A percentile compares a stretch with the other conserved stretches of the same genome.
These are phyloP conservation scores for Aspergillus sojae DNA, from an alignment of 2,329 filamentous ascomycete genomes.

Conservation along the genomic window DNA sequence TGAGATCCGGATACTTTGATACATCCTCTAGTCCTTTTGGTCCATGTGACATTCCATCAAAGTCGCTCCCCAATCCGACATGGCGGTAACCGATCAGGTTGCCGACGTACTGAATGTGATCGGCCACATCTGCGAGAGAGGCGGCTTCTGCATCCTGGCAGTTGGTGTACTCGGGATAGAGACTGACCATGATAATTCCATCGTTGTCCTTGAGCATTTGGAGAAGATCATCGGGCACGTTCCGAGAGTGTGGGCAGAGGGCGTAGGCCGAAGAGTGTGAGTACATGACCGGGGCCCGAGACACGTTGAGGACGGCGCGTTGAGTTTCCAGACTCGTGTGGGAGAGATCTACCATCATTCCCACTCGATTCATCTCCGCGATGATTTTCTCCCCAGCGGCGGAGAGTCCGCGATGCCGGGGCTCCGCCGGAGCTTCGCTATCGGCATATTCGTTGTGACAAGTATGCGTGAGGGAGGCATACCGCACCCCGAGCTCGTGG, in stretches of 20 bases:
- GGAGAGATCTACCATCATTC: slow-evolving; percentile 32
- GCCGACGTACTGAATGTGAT: slow-evolving; percentile 41
- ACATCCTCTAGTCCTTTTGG: slow-evolving; percentile 28
- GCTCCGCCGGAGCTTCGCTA: not conserved
- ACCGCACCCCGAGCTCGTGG: slow-evolving; percentile 24
- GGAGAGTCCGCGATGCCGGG: not conserved
- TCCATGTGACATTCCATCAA: slow-evolving; percentile 29
- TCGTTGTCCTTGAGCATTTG: slow-evolving; percentile 38
- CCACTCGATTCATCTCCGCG: slow-evolving; percentile 33
- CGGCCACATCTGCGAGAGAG: slow-evolving; percentile 33
- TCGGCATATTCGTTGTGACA: not conserved
- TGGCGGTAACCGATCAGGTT: slow-evolving; percentile 35
- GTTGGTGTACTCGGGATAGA: slow-evolving; percentile 25
- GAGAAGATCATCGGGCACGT: slow-evolving; percentile 48
- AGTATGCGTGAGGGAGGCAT: slow-evolving; percentile 1
- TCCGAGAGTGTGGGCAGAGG: slow-evolving; percentile 36
- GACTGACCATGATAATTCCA: slow-evolving; percentile 46
- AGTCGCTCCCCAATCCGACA: slow-evolving; percentile 41
- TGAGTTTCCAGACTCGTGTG: slow-evolving; percentile 28
- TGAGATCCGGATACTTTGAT: slow-evolving; percentile 1
- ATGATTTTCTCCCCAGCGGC: slow-evolving; percentile 3
- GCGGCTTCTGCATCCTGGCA: slow-evolving; percentile 20
- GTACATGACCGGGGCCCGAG: slow-evolving; percentile 29
- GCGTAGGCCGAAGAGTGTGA: slow-evolving; percentile 25
- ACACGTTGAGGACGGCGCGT: slow-evolving; percentile 22